These are phyloP conservation scores for Yamagishiella unicocca DNA, from an alignment of 139 green algal species.

Conservation along the genomic window DNA sequence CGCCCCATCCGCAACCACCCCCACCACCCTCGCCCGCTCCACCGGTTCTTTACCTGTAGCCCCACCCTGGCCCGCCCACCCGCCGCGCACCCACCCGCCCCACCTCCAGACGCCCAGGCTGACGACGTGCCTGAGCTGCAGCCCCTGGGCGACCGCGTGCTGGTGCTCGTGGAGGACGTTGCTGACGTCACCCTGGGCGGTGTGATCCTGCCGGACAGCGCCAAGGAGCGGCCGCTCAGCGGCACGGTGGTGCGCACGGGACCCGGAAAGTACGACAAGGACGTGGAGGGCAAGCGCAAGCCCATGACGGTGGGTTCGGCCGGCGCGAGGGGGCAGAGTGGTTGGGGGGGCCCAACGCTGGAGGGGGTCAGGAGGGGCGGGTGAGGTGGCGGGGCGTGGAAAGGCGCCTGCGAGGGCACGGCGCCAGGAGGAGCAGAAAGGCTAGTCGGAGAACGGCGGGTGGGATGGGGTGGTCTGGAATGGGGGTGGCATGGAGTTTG, in stretches of 20 bases:
- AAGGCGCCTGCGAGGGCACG: too few relatives aligned
- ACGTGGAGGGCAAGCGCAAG: constrained; percentile 75
- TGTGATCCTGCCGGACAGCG: constrained; percentile 91
- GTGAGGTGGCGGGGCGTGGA: background rate
- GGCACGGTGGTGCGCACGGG: constrained; percentile 76
- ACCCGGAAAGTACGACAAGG: constrained; percentile 79
- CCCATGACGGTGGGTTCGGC: constrained; percentile 69
- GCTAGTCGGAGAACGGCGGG: too few relatives aligned
- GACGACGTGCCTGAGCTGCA: constrained; percentile 91
- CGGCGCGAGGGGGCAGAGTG: too few relatives aligned
- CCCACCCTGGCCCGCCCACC: background rate
- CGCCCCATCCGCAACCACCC: too few relatives aligned
- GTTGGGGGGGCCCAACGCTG: too few relatives aligned
- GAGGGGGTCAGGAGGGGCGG: background rate
- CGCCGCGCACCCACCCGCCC: background rate
- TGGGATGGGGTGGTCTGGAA: too few relatives aligned
- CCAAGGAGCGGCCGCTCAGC: constrained; percentile 89
- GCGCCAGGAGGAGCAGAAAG: too few relatives aligned
- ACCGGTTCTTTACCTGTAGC: background rate
- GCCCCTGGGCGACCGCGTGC: constrained; percentile 88
- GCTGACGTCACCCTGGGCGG: constrained; percentile 88
- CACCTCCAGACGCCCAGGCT: constrained; percentile 69
- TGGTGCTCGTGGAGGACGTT: constrained; percentile 87
- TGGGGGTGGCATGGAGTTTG: too few relatives aligned
- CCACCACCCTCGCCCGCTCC: background rate